A percentile compares a stretch with the other conserved stretches of the same genome.
Conservation (phyloP, 768 basidiomycete genomes). For the Phanerochaete carnosa region DNA sequence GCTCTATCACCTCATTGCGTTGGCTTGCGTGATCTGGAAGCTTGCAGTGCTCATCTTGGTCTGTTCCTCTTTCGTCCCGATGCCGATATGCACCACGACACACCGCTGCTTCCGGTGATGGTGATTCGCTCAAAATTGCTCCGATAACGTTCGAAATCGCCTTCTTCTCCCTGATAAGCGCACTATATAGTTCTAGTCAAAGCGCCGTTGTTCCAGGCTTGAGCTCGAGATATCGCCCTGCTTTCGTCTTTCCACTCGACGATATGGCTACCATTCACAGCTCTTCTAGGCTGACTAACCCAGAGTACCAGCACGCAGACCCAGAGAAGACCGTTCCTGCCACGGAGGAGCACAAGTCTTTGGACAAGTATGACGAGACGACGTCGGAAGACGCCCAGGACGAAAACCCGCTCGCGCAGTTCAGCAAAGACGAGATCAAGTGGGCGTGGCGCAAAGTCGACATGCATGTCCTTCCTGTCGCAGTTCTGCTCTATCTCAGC, state of each 20-base stretch:
- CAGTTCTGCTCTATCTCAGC: constrained; percentile 37
- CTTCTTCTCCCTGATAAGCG: no score
- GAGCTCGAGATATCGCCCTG: no score
- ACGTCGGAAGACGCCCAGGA: background rate
- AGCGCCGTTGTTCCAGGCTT: no score
- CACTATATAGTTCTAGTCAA: no score
- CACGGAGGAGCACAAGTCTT: background rate
- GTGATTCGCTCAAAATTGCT: no score
- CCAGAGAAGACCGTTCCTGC: background rate
- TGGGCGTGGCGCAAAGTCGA: constrained; percentile 29
- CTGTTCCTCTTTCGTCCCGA: no score
- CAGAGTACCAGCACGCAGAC: background rate
- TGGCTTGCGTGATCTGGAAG: background rate
- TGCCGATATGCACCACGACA: no score
- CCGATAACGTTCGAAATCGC: no score
- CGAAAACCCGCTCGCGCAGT: constrained; percentile 12
- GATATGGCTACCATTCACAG: background rate
- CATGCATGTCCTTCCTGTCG: constrained; percentile 32
- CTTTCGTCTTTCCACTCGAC: no score
- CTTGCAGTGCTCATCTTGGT: background rate
- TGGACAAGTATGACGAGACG: background rate
- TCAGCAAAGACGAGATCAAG: constrained; percentile 17
- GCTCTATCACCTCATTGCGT: background rate
- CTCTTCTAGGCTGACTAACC: background rate
- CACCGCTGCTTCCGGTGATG: no score